Conservation (phyloP, 2,329 filamentous ascomycete species). For the Domatiomyces catenatus region DNA sequence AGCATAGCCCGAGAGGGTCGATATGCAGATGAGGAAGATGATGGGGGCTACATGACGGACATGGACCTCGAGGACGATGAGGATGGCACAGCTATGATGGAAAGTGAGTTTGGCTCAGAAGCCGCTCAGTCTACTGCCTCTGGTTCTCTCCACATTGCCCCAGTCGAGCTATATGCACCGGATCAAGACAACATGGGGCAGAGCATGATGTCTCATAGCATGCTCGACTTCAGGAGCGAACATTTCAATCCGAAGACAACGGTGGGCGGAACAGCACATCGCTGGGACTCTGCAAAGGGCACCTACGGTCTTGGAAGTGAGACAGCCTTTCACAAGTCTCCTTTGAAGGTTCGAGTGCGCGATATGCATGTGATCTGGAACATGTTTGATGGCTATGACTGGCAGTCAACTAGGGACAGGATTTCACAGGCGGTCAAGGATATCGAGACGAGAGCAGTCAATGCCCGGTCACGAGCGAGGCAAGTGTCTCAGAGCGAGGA, state of each 20-base stretch:
- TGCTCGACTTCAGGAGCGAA: conserved; percentile 58
- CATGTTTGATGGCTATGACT: conserved; percentile 93
- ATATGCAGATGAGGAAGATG: conserved; percentile 23
- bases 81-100: conserved; percentile 23
- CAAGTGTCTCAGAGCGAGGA: conserved; percentile 38
- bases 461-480: conserved; percentile 47
- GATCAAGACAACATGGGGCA: conserved; percentile 21
- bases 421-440: conserved; percentile 81
- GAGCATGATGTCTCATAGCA: conserved; percentile 19
- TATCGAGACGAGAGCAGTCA: conserved; percentile 66
- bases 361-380: conserved; percentile 96
- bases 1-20: conserved; percentile 24
- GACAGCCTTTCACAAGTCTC: conserved; percentile 47
- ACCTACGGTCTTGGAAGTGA: conserved; percentile 54
- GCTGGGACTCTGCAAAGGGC: conserved; percentile 67
- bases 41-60: conserved; percentile 18
- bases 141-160: conserved; percentile 22
- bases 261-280: conserved; percentile 52
- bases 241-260: conserved; percentile 54
- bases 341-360: conserved; percentile 61
- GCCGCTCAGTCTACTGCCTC: conserved; percentile 23
- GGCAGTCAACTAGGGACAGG: conserved; percentile 70
- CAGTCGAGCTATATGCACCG: conserved; percentile 40
- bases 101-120: conserved; percentile 22
- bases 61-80: conserved; percentile 23